phyloP scores from a whole-genome alignment of 495 filamentous ascomycete species.

The Aspergillus ellipticus region DNA sequence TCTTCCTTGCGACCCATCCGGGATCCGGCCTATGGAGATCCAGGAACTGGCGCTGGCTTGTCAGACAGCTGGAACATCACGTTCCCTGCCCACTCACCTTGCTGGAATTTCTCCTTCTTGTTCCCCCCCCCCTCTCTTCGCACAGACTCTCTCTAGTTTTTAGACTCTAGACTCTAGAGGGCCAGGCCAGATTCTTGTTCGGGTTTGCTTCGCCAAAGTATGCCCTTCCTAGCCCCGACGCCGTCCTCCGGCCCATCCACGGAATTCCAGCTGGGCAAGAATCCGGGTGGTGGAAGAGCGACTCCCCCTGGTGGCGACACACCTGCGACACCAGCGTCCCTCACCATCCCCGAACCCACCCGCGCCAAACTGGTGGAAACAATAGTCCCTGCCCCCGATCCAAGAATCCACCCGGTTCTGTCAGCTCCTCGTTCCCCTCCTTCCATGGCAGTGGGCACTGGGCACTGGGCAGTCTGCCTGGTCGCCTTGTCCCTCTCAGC shows the following conservation, averaged over 20 bases:
- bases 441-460: too few relatives aligned
- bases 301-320: constrained; percentile 9
- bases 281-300: not conserved
- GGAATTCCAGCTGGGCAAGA: too few relatives aligned
- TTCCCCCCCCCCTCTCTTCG: too few relatives aligned
- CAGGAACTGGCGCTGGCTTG: constrained; percentile 9
- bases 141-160: too few relatives aligned
- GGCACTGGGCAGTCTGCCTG: too few relatives aligned
- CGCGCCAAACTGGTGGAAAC: constrained; percentile 21
- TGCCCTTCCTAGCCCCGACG: too few relatives aligned
- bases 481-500: too few relatives aligned
- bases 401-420: constrained; percentile 9
- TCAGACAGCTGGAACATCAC: not conserved
- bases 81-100: not conserved
- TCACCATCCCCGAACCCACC: constrained; percentile 15
- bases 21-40: constrained; percentile 18
- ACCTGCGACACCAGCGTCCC: constrained; percentile 17
- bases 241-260: too few relatives aligned
- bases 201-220: not conserved
- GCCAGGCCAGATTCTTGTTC: not conserved
- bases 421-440: constrained; percentile 1
- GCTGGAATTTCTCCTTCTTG: not conserved
- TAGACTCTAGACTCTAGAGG: too few relatives aligned
- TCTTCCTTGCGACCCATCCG: constrained; percentile 11
- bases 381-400: constrained; percentile 17